phyloP scores from a whole-genome alignment of 805 yeast species.

The Diddensiella caesifluorescens region DNA sequence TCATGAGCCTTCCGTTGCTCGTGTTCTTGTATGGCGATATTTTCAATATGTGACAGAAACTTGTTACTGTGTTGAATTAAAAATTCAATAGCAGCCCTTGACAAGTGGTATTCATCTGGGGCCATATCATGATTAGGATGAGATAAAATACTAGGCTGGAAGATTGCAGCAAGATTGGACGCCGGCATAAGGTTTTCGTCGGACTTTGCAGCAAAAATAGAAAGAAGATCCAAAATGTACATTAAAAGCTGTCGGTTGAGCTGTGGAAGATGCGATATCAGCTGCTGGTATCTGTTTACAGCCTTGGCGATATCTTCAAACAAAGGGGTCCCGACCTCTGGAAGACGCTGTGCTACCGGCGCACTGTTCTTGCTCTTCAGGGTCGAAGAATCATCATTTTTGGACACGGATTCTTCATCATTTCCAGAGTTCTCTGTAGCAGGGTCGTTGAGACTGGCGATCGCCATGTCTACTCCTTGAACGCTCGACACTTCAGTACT shows the following conservation, averaged over 20 bases:
- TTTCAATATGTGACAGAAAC: slow-evolving; percentile 50
- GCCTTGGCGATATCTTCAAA: slow-evolving; percentile 38
- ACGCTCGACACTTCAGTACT: background rate
- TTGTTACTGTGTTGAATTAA: slow-evolving; percentile 80
- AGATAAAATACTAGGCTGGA: slow-evolving; percentile 92
- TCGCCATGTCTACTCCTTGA: background rate
- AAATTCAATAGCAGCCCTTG: slow-evolving; percentile 82
- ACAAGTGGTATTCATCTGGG: slow-evolving; percentile 84
- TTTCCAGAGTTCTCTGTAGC: background rate
- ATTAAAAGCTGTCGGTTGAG: slow-evolving; percentile 75
- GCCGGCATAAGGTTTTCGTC: slow-evolving; percentile 85
- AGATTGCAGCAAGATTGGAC: slow-evolving; percentile 87
- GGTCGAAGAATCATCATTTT: background rate
- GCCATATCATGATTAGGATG: slow-evolving; percentile 91
- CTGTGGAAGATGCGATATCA: slow-evolving; percentile 68
- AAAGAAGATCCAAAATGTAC: slow-evolving; percentile 78
- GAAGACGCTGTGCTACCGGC: background rate
- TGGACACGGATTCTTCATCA: too few species aligned
- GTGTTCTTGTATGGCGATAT: slow-evolving; percentile 30
- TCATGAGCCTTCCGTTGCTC: slow-evolving; percentile 13
- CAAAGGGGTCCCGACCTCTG: slow-evolving; percentile 10
- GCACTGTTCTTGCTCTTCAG: background rate
- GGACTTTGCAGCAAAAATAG: slow-evolving; percentile 76
- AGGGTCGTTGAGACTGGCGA: too few species aligned
- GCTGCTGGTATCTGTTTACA: slow-evolving; percentile 60